These are phyloP conservation scores for Diaporthe ampelina DNA, from an alignment of 2,329 filamentous ascomycete genomes.

Conservation along the genomic window DNA sequence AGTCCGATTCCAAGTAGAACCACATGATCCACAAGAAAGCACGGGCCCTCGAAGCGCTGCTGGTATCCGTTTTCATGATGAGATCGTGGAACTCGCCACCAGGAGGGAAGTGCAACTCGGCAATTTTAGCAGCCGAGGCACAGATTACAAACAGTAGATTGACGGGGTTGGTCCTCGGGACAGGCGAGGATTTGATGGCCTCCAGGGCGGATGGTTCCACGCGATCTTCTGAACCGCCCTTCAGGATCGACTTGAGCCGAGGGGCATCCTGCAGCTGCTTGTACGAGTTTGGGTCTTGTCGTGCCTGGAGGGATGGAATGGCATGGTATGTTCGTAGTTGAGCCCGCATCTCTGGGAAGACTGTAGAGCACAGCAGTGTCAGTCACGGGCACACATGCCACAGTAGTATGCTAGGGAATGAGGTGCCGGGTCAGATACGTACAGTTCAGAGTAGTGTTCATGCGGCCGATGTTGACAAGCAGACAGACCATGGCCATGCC, in stretches of 20 bases:
- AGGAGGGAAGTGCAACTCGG: slow-evolving; percentile 89
- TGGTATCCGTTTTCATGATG: slow-evolving; percentile 89
- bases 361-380: slow-evolving; percentile 61
- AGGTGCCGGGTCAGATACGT: slow-evolving; percentile 50
- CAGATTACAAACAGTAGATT: slow-evolving; percentile 97
- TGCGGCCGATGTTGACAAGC: slow-evolving; percentile 95
- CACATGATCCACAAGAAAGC: slow-evolving; percentile 99
- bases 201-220: slow-evolving; percentile 86
- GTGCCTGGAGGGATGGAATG: slow-evolving; percentile 94
- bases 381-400: slow-evolving; percentile 38
- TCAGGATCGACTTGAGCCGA: slow-evolving; percentile 94
- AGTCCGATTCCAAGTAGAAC: slow-evolving; percentile 98
- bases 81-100: slow-evolving; percentile 95
- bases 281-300: slow-evolving; percentile 95
- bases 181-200: slow-evolving; percentile 77
- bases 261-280: slow-evolving; percentile 98
- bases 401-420: slow-evolving; percentile 18
- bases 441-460: slow-evolving; percentile 99
- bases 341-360: slow-evolving; percentile 99
- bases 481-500: slow-evolving; percentile 99
- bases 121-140: slow-evolving; percentile 89
- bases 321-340: slow-evolving; percentile 98
- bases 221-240: slow-evolving; percentile 93
- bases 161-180: slow-evolving; percentile 91
- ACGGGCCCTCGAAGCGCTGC: slow-evolving; percentile 84